Conservation (phyloP, 371 early-diverging fungal genomes). For the Synchytrium microbalum region DNA sequence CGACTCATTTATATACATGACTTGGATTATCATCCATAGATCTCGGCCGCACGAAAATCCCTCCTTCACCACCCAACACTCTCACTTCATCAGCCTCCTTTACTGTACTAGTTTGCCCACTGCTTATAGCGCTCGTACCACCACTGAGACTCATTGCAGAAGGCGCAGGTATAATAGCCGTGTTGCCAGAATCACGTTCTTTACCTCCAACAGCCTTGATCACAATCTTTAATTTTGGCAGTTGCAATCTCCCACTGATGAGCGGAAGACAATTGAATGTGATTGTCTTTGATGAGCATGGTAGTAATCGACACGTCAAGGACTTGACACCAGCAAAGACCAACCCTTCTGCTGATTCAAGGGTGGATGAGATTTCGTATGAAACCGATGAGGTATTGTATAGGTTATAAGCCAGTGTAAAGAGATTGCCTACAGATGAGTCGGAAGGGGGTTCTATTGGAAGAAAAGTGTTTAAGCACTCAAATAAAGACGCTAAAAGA, state of each 20-base stretch:
- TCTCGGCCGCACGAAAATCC: not conserved
- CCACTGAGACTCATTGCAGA: no score
- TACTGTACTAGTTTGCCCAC: not conserved
- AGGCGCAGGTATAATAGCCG: no score
- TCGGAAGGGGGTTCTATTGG: constrained; percentile 47
- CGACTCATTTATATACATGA: no score
- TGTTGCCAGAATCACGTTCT: not conserved
- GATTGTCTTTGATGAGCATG: constrained; percentile 25
- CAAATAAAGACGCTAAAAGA: not conserved
- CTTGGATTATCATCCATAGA: no score
- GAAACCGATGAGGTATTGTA: constrained; percentile 52
- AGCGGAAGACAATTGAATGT: constrained; percentile 21
- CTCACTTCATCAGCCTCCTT: not conserved
- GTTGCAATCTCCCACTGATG: constrained; percentile 9
- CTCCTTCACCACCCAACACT: not conserved
- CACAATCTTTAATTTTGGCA: constrained; percentile 16
- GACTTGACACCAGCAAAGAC: constrained; percentile 65
- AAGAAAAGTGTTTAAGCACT: constrained; percentile 12
- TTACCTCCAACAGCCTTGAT: constrained; percentile 8
- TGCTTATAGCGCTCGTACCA: not conserved
- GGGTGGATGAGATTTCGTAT: constrained; percentile 46
- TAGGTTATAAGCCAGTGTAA: constrained; percentile 51
- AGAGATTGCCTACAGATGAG: constrained; percentile 48
- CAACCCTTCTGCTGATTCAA: constrained; percentile 65
- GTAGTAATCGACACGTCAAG: constrained; percentile 47